Conservation (phyloP, 495 filamentous ascomycete species). For the Pyrenula massariospora region DNA sequence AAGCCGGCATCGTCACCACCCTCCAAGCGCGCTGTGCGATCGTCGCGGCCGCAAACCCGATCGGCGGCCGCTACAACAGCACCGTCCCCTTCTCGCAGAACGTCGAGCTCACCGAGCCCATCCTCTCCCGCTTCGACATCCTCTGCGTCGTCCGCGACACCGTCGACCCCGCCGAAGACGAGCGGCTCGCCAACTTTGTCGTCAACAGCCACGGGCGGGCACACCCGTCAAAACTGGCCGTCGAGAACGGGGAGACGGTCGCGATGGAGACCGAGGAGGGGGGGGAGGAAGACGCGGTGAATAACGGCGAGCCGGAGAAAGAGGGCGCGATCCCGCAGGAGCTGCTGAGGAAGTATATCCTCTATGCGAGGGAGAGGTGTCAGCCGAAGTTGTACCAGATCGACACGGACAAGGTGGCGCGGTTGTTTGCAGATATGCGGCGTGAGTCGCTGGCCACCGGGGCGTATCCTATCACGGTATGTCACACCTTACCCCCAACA, state of each 20-base stretch:
- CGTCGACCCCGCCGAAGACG: slow-evolving; percentile 93
- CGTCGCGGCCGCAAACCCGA: slow-evolving; percentile 93
- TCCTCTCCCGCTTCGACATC: slow-evolving; percentile 97
- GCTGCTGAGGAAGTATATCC: slow-evolving; percentile 89
- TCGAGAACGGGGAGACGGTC: slow-evolving; percentile 46
- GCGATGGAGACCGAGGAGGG: slow-evolving; percentile 45
- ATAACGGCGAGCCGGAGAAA: slow-evolving; percentile 40
- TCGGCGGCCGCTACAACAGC: slow-evolving; percentile 92
- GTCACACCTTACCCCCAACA: no score
- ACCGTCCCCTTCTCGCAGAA: slow-evolving; percentile 92
- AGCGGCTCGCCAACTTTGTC: slow-evolving; percentile 88
- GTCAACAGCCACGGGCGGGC: slow-evolving; percentile 85
- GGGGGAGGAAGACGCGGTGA: slow-evolving; percentile 31
- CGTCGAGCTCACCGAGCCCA: slow-evolving; percentile 94
- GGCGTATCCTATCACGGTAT: slow-evolving; percentile 93
- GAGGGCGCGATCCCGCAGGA: slow-evolving; percentile 84
- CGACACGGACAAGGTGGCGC: slow-evolving; percentile 92
- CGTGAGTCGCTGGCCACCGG: slow-evolving; percentile 85
- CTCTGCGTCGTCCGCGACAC: slow-evolving; percentile 94
- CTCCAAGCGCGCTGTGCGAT: slow-evolving; percentile 96
- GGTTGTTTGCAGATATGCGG: slow-evolving; percentile 93
- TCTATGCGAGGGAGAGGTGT: slow-evolving; percentile 87
- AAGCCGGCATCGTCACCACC: slow-evolving; percentile 96
- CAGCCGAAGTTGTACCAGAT: slow-evolving; percentile 93
- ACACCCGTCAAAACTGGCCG: slow-evolving; percentile 55